A percentile compares a stretch with the other conserved stretches of the same genome.
These are phyloP conservation scores for Russula dissimulans DNA, from an alignment of 768 basidiomycete species.

Conservation along the genomic window DNA sequence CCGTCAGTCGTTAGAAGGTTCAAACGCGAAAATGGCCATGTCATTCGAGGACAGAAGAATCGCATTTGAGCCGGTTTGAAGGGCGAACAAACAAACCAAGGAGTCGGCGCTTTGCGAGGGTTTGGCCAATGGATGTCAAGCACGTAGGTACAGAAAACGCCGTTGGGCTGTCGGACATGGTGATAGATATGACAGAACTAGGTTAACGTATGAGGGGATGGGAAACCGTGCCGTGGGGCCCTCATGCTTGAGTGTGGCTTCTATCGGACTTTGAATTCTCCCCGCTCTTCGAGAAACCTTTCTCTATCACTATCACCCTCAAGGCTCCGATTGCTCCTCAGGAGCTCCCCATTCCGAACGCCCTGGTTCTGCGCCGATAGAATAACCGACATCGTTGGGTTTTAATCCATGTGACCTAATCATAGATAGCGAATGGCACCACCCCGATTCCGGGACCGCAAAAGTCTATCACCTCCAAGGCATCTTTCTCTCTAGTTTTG, in stretches of 20 bases:
- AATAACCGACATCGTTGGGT: not conserved
- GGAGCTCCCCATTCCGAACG: not conserved
- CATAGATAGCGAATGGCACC: too few relatives aligned
- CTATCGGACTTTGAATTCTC: slow-evolving; percentile 5
- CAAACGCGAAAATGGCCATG: not conserved
- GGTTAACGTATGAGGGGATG: not conserved
- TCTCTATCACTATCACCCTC: not conserved
- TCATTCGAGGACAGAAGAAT: slow-evolving; percentile 5
- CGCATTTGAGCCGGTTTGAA: not conserved
- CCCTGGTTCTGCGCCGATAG: not conserved
- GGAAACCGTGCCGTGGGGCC: not conserved
- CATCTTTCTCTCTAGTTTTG: not conserved
- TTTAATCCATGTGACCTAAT: not conserved
- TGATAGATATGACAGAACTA: not conserved
- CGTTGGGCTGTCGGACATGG: not conserved
- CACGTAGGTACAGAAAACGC: slow-evolving; percentile 12
- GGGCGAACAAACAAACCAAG: not conserved
- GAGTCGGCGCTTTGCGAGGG: not conserved
- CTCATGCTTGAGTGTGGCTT: not conserved
- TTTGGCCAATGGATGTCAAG: slow-evolving; percentile 12
- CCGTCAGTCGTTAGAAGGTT: not conserved
- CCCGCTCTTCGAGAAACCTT: not conserved
- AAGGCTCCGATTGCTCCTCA: not conserved
- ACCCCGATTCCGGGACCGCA: not conserved
- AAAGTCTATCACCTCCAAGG: not conserved